Percentiles rank a stretch among this genome's conserved stretches.
These are phyloP conservation scores for Hydrangea macrophylla DNA, from an alignment of 148 eudicot species.

Conservation along the genomic window DNA sequence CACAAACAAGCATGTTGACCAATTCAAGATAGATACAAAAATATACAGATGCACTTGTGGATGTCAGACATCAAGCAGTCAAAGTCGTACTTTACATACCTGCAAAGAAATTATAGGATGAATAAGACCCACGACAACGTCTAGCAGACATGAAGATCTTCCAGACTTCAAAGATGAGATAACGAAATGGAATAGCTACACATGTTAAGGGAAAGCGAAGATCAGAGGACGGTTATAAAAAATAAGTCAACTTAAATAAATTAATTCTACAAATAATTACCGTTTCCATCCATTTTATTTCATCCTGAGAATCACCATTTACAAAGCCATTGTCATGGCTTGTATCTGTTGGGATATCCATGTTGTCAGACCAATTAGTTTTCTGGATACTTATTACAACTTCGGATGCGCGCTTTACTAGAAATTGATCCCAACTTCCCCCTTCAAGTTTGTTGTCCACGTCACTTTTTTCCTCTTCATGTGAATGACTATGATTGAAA, in stretches of 20 bases:
- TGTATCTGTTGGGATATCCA: slow-evolving; percentile 40
- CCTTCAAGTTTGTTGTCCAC: slow-evolving; percentile 28
- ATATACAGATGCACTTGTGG: neutral
- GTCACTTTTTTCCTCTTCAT: slow-evolving; percentile 22
- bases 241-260: slow-evolving; percentile 9
- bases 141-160: slow-evolving; percentile 73
- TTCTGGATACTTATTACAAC: slow-evolving; percentile 57
- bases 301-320: slow-evolving; percentile 61
- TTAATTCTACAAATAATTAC: slow-evolving; percentile 28
- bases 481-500: slow-evolving; percentile 25
- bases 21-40: neutral
- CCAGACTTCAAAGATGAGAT: slow-evolving; percentile 92
- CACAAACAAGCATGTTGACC: neutral
- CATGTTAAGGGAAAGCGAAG: slow-evolving; percentile 7
- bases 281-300: slow-evolving; percentile 99
- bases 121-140: slow-evolving; percentile 72
- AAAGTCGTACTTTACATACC: slow-evolving; percentile 39
- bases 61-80: neutral
- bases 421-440: slow-evolving; percentile 53
- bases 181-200: slow-evolving; percentile 86
- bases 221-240: slow-evolving; percentile 11
- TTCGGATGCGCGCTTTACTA: slow-evolving; percentile 68
- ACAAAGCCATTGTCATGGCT: slow-evolving; percentile 39
- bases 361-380: slow-evolving; percentile 46
- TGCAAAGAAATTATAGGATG: slow-evolving; percentile 90